A percentile compares a stretch with the other conserved stretches of the same genome.
These are phyloP conservation scores for Cadophora sp. DNA, from an alignment of 2,329 filamentous ascomycete genomes.

Conservation along the genomic window DNA sequence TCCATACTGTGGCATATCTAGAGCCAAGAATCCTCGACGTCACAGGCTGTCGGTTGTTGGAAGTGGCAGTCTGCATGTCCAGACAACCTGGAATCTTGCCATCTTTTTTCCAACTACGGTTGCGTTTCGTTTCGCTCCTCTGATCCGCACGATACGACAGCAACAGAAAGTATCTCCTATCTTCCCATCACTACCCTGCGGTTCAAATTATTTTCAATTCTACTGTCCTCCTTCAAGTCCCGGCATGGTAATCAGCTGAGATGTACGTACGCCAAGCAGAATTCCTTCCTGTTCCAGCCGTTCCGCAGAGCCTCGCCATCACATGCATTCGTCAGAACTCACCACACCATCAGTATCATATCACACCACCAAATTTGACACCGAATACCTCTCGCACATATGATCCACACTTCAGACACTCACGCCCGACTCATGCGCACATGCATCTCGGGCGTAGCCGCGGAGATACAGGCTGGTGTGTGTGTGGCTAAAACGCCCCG, in stretches of 20 bases:
- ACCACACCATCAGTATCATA: background rate
- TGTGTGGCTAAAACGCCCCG: background rate
- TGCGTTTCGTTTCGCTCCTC: too few relatives aligned
- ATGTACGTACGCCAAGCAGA: background rate
- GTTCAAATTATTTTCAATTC: background rate
- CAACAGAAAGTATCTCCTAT: too few relatives aligned
- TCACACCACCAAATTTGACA: background rate
- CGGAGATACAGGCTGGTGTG: background rate
- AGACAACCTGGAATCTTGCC: too few relatives aligned
- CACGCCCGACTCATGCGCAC: background rate
- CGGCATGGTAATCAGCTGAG: too few relatives aligned
- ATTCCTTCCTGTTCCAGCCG: background rate
- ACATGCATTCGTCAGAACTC: background rate
- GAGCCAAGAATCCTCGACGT: too few relatives aligned
- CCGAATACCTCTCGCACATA: background rate
- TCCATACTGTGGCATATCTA: too few relatives aligned
- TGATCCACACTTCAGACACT: background rate
- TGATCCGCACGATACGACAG: too few relatives aligned
- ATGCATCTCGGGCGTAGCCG: background rate
- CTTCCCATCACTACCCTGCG: too few relatives aligned
- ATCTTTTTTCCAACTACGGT: too few relatives aligned
- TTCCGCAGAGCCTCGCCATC: background rate
- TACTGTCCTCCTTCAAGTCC: too few relatives aligned
- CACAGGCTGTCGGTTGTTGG: too few relatives aligned
- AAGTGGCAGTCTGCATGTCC: too few relatives aligned